Percentiles rank a stretch among this genome's conserved stretches.
Conservation (phyloP, 1,284 basidiomycete genomes). For the Trametes polyzona region DNA sequence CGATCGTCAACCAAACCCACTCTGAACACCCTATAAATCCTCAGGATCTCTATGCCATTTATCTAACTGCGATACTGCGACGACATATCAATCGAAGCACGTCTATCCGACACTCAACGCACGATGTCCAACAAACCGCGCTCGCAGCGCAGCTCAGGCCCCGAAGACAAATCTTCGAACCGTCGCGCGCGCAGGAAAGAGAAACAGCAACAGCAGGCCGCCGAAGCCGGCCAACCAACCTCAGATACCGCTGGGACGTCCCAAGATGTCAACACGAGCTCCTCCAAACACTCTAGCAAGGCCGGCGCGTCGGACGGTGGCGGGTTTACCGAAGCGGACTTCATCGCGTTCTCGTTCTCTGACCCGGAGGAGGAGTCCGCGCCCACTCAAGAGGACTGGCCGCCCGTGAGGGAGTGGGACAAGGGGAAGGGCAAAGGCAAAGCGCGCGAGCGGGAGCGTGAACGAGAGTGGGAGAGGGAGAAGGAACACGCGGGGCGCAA, state of each 20-base stretch:
- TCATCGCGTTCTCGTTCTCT: constrained; percentile 55
- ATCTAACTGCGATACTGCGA: no score
- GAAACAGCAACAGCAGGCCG: constrained; percentile 16
- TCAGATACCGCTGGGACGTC: neutral
- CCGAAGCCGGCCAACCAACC: constrained; percentile 28
- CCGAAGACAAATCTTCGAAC: constrained; percentile 18
- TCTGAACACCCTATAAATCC: no score
- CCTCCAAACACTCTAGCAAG: neutral
- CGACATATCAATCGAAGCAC: neutral
- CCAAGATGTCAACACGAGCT: neutral
- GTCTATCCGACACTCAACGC: no score
- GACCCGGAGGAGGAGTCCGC: constrained; percentile 40
- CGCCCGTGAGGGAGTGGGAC: constrained; percentile 49
- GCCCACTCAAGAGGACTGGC: constrained; percentile 34
- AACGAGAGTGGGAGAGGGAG: constrained; percentile 34
- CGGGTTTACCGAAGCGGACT: constrained; percentile 53
- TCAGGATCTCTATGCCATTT: neutral
- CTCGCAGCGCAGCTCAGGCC: constrained; percentile 14
- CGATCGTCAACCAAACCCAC: no score
- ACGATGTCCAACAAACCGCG: constrained; percentile 19
- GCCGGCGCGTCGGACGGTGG: neutral
- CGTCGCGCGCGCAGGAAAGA: constrained; percentile 29
- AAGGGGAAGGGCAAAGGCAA: constrained; percentile 35
- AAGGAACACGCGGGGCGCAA: constrained; percentile 38
- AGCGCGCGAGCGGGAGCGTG: constrained; percentile 32